phyloP scores from a whole-genome alignment of 2,329 filamentous ascomycete genomes.

The Hortaea sp. region DNA sequence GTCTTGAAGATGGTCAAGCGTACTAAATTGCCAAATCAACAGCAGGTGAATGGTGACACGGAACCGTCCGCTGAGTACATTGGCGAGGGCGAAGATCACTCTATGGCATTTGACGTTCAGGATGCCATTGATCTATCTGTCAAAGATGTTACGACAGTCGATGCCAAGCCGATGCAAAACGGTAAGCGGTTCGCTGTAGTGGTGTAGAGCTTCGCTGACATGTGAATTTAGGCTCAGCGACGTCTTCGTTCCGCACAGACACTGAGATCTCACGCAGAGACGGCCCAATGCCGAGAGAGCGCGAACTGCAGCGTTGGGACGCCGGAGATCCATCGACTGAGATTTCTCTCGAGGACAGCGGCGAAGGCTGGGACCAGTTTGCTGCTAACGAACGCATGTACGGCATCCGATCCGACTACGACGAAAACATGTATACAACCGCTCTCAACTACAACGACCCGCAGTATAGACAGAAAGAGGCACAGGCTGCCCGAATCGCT shows the following conservation, averaged over 20 bases:
- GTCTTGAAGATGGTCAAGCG: conserved; percentile 57
- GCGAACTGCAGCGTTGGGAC: conserved; percentile 73
- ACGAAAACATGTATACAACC: conserved; percentile 93
- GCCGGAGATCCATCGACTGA: conserved; percentile 51
- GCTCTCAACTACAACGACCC: conserved; percentile 76
- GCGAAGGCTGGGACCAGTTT: conserved; percentile 78
- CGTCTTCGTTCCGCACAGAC: conserved; percentile 71
- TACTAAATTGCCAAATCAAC: conserved; percentile 28
- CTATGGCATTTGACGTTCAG: conserved; percentile 52
- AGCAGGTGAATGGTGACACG: conserved; percentile 37
- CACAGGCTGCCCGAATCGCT: conserved; percentile 71
- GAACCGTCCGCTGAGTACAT: conserved; percentile 33
- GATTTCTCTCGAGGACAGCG: conserved; percentile 49
- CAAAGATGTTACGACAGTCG: conserved; percentile 43
- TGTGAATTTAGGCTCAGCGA: conserved; percentile 40
- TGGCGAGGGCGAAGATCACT: conserved; percentile 38
- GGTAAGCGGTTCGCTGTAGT: conserved; percentile 33
- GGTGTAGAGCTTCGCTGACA: conserved; percentile 7
- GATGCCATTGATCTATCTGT: conserved; percentile 50
- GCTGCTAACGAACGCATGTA: conserved; percentile 80
- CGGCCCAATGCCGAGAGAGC: conserved; percentile 50
- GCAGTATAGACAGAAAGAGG: conserved; percentile 66
- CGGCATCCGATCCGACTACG: conserved; percentile 79
- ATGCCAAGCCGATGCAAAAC: conserved; percentile 45
- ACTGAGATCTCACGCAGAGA: conserved; percentile 72